Evolutionary conservation across 1,284 basidiomycete genomes (phyloP), one percentile per base, ranked within the genome.

Genomic region (Sphaerobolus stellatus): DNA sequence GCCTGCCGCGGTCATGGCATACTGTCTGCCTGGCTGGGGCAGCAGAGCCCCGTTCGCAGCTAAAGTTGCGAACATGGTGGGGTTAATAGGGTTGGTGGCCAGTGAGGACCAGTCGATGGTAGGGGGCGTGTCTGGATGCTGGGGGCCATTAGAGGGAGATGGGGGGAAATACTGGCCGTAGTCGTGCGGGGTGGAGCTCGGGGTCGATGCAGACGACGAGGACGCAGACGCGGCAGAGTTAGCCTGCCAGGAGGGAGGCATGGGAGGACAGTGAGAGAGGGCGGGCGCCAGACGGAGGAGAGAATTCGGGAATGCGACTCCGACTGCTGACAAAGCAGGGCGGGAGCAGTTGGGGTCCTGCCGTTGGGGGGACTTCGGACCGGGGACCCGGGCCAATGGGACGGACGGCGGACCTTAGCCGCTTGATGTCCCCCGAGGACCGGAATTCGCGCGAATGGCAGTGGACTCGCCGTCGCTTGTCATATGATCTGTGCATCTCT

Each of bases 231-330:
- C 13, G 33, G 33, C 33, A n/a, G 33, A 13, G 33, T 36, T 13
- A 16, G 46, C 24, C 20, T 48, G 46, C 46, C 71, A 1, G 87
- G 81, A 2, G 80, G 74, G n/a, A 91, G 87, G 67, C 93, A 90
- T 70, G 92, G 65, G 50, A 22, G 63, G 63, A 28, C 22, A 63
- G 49, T 22, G 57, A 18, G 31, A 59, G 49, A 27, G 61, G 57
- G 13, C 59, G 33, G 49, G 61, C 58, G 34, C 45, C 4, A 48
- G 56, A 20, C 33, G 22, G 27, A 50, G 46, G 14, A 57, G 44
- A 29, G 30, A 54, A 29, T 30, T 30, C n/a, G 36, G 22, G 36
- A 38, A 7, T n/a, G n/a, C n/a, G n/a, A n/a, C n/a, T n/a, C n/a
- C n/a, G n/a, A n/a, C n/a, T n/a, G n/a, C n/a, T n/a, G n/a, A n/a